These are phyloP conservation scores for Marasmius sp. DNA, from an alignment of 1,284 basidiomycete genomes.

Conservation along the genomic window DNA sequence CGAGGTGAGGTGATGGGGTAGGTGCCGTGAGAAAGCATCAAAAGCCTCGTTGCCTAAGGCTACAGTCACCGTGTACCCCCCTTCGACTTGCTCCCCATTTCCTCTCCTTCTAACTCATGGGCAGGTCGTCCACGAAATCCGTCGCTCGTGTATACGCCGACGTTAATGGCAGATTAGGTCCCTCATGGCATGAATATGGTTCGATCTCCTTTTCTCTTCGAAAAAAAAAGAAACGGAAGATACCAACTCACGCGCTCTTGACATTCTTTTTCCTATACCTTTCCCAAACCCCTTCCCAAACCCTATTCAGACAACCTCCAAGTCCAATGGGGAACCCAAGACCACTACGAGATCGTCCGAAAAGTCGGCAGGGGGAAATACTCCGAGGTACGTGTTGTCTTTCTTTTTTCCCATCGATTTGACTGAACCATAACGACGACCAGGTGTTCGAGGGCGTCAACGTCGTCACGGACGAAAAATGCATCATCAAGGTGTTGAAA, in stretches of 20 bases:
- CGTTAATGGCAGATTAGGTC: constrained; percentile 70
- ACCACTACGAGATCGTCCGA: constrained; percentile 97
- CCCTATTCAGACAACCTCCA: constrained; percentile 75
- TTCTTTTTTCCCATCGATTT: constrained; percentile 11
- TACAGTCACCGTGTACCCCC: constrained; percentile 3
- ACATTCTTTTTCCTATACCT: constrained; percentile 17
- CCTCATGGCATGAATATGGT: constrained; percentile 84
- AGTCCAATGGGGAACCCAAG: constrained; percentile 94
- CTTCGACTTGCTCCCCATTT: neutral
- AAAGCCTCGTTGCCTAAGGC: neutral
- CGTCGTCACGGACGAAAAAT: constrained; percentile 90
- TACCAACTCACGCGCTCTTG: neutral
- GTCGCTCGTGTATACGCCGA: constrained; percentile 76
- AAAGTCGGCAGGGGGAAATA: constrained; percentile 98
- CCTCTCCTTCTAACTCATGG: constrained; percentile 43
- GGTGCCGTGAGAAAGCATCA: constrained; percentile 24
- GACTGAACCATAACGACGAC: constrained; percentile 13
- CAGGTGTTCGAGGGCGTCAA: constrained; percentile 98
- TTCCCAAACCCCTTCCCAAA: constrained; percentile 9
- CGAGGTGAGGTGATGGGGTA: constrained; percentile 3
- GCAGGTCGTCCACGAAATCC: constrained; percentile 64
- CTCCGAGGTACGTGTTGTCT: constrained; percentile 66
- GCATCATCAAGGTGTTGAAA: constrained; percentile 98
- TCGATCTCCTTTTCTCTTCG: constrained; percentile 14
- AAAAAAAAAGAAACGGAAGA: neutral